Evolutionary conservation across 2,329 filamentous ascomycete species (phyloP).

Genomic region (Exophiala oligosperma): DNA sequence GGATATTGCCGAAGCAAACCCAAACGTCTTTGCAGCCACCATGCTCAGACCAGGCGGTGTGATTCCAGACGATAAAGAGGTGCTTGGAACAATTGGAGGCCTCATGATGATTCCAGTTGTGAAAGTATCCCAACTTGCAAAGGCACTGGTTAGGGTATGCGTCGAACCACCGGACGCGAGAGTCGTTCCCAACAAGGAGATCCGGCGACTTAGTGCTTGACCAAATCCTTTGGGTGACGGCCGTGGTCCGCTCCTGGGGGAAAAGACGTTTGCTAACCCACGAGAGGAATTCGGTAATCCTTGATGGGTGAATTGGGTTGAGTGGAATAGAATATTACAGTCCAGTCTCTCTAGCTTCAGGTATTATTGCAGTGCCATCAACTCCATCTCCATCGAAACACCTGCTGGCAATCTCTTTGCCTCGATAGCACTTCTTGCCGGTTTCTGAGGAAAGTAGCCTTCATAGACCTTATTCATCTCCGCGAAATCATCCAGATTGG

Average conservation of each 20-base stretch:
- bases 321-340: too few species aligned
- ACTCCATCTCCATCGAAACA: slow-evolving; percentile 12
- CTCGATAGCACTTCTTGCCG: slow-evolving; percentile 12
- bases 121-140: slow-evolving; percentile 5
- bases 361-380: slow-evolving; percentile 10
- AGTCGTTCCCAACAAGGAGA: slow-evolving; percentile 7
- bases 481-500: slow-evolving; percentile 64
- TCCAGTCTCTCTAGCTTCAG: too few species aligned
- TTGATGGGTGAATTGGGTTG: too few species aligned
- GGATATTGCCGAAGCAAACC: slow-evolving; percentile 5
- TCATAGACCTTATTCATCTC: slow-evolving; percentile 79
- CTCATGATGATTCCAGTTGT: not conserved
- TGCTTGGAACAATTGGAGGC: not conserved
- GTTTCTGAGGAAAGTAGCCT: slow-evolving; percentile 8
- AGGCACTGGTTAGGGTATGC: slow-evolving; percentile 6
- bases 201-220: not conserved
- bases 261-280: too few species aligned
- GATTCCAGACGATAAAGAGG: too few species aligned
- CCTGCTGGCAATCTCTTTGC: slow-evolving; percentile 7
- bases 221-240: too few species aligned
- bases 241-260: too few species aligned
- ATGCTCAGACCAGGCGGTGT: slow-evolving; percentile 14
- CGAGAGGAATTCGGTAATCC: too few species aligned
- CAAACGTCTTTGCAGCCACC: slow-evolving; percentile 2
- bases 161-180: not conserved